Percentiles rank a stretch among this genome's conserved stretches.
Evolutionary conservation across 2,329 filamentous ascomycete genomes (phyloP).

Genomic region (Penicillium thymicola): DNA sequence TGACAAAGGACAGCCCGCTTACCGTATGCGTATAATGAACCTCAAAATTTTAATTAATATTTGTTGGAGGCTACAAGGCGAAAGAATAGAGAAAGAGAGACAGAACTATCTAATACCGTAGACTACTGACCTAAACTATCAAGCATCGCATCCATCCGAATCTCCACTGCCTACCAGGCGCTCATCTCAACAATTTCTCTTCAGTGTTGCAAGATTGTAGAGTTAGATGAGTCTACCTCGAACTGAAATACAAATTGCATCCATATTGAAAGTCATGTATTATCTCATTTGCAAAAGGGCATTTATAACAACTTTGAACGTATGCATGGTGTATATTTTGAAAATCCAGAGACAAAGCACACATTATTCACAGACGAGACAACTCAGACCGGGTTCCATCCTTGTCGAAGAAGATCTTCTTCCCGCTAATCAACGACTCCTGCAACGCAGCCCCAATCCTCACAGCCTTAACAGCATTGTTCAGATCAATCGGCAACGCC

Average conservation of each 20-base stretch:
- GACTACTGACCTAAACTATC: too few relatives aligned
- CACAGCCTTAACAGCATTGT: constrained; percentile 55
- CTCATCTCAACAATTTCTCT: too few relatives aligned
- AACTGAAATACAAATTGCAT: neutral
- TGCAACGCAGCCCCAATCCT: constrained; percentile 60
- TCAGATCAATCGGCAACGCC: constrained; percentile 54
- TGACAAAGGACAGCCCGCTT: too few relatives aligned
- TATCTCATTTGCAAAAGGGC: neutral
- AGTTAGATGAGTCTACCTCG: neutral
- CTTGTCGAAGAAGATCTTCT: constrained; percentile 60
- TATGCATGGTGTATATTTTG: neutral
- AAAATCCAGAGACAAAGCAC: neutral
- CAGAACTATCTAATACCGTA: too few relatives aligned
- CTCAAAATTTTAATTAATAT: too few relatives aligned
- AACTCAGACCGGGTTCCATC: constrained; percentile 47
- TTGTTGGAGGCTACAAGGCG: too few relatives aligned
- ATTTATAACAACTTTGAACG: neutral
- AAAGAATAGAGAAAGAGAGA: too few relatives aligned
- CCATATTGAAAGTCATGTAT: neutral
- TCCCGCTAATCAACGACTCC: constrained; percentile 53
- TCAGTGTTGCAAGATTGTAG: too few relatives aligned
- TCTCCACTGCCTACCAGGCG: too few relatives aligned
- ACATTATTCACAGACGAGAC: constrained; percentile 35
- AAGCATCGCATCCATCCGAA: too few relatives aligned
- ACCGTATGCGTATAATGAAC: too few relatives aligned